These are phyloP conservation scores for Brassica balearica DNA, from an alignment of 441 rosid species.

Conservation along the genomic window DNA sequence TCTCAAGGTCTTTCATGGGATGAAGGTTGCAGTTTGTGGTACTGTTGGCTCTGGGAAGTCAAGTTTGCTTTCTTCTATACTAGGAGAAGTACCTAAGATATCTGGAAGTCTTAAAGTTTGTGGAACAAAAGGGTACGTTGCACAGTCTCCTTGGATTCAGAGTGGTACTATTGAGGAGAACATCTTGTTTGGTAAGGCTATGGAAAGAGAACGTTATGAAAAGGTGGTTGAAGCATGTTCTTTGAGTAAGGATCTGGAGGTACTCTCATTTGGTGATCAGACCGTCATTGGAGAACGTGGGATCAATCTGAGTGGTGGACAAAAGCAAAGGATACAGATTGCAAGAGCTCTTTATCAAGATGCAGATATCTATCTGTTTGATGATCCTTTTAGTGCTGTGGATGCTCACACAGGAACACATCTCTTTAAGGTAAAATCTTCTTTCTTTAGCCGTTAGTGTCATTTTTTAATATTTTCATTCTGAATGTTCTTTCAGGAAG, in stretches of 20 bases:
- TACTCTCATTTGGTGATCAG: conserved; percentile 59
- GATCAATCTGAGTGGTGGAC: conserved; percentile 60
- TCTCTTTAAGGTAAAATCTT: conserved; percentile 53
- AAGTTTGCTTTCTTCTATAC: conserved; percentile 54
- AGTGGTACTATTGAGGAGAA: conserved; percentile 65
- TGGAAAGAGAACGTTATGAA: conserved; percentile 52
- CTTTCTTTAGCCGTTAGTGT: neutral
- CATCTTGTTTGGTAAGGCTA: conserved; percentile 59
- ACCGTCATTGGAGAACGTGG: conserved; percentile 67
- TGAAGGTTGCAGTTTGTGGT: conserved; percentile 58
- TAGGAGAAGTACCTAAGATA: conserved; percentile 53
- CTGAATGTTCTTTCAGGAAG: conserved; percentile 44
- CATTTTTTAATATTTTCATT: neutral
- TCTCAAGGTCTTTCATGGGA: conserved; percentile 46
- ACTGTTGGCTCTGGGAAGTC: conserved; percentile 64
- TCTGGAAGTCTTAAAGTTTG: conserved; percentile 49
- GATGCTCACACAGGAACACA: conserved; percentile 73
- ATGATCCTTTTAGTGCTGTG: conserved; percentile 75
- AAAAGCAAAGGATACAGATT: conserved; percentile 66
- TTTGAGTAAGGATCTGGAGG: conserved; percentile 53
- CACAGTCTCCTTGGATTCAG: conserved; percentile 68
- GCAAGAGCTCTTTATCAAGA: conserved; percentile 71
- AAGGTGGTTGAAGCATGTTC: conserved; percentile 56
- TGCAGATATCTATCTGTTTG: conserved; percentile 58
- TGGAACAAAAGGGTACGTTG: conserved; percentile 55